A percentile compares a stretch with the other conserved stretches of the same genome.
These are phyloP conservation scores for Rhizophora apiculata DNA, from an alignment of 345 rosid species.

Conservation along the genomic window DNA sequence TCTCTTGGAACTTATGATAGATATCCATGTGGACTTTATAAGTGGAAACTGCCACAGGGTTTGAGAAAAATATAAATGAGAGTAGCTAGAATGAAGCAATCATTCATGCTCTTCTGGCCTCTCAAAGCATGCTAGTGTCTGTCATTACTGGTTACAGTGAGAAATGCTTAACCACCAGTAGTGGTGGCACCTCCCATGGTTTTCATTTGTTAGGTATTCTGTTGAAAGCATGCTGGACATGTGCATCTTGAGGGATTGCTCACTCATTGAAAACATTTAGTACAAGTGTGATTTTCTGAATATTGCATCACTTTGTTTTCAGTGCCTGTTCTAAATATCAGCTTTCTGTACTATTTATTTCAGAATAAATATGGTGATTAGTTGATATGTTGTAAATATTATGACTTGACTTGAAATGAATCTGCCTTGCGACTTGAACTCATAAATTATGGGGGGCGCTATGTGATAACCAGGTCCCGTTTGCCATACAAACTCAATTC, in stretches of 20 bases:
- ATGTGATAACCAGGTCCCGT: slow-evolving; percentile 64
- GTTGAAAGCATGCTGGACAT: neutral
- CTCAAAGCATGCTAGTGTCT: too few species aligned
- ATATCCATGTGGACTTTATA: neutral
- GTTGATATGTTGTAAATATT: neutral
- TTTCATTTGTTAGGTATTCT: neutral
- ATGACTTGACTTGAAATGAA: slow-evolving; percentile 1
- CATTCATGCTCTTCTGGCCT: too few species aligned
- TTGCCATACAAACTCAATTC: slow-evolving; percentile 67
- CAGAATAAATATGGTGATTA: neutral
- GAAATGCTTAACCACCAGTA: too few species aligned
- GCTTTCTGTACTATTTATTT: neutral
- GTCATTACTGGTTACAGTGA: too few species aligned
- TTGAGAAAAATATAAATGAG: neutral
- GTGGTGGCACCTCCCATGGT: too few species aligned
- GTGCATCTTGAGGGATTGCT: neutral
- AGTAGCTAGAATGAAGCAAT: neutral
- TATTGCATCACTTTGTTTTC: slow-evolving; percentile 3
- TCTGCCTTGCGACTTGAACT: slow-evolving; percentile 2
- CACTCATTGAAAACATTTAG: slow-evolving; percentile 1
- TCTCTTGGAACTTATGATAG: neutral
- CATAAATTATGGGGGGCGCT: slow-evolving; percentile 9
- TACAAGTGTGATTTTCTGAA: neutral
- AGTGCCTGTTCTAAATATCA: neutral
- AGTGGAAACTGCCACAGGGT: neutral